Conservation (phyloP, 306 rosid genomes). For the Hippophae gyantsensis region DNA sequence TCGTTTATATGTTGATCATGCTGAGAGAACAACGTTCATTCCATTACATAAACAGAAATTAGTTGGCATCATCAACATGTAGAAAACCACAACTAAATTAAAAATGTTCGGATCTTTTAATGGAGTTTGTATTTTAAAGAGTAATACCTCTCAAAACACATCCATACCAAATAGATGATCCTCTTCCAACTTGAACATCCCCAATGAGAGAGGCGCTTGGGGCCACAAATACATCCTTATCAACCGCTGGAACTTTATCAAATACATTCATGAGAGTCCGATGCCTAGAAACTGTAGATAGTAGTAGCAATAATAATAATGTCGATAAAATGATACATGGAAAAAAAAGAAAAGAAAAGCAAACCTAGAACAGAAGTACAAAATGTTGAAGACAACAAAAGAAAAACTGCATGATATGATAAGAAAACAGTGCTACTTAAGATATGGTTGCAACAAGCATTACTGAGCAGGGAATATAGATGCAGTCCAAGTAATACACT, state of each 20-base stretch:
- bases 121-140: neutral
- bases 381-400: neutral
- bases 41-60: too few species aligned
- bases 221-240: slow-evolving; percentile 80
- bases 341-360: neutral
- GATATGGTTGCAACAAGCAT: neutral
- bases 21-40: too few species aligned
- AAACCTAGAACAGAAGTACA: neutral
- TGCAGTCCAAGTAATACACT: neutral
- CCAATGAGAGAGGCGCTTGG: slow-evolving; percentile 83
- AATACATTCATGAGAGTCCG: slow-evolving; percentile 81
- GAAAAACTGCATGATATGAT: neutral
- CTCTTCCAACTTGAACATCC: slow-evolving; percentile 63
- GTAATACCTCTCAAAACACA: slow-evolving; percentile 53
- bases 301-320: slow-evolving; percentile 1
- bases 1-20: too few species aligned
- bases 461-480: neutral
- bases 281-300: slow-evolving; percentile 66
- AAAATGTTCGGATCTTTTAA: neutral
- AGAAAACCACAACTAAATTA: too few species aligned
- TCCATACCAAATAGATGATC: slow-evolving; percentile 90
- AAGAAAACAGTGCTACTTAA: neutral
- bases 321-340: neutral
- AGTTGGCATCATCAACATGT: neutral
- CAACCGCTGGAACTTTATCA: slow-evolving; percentile 65